Evolutionary conservation across 2,329 filamentous ascomycete species (phyloP), one percentile per base, ranked within the genome.

Genomic region (Tolypocladium ophioglossoides): DNA sequence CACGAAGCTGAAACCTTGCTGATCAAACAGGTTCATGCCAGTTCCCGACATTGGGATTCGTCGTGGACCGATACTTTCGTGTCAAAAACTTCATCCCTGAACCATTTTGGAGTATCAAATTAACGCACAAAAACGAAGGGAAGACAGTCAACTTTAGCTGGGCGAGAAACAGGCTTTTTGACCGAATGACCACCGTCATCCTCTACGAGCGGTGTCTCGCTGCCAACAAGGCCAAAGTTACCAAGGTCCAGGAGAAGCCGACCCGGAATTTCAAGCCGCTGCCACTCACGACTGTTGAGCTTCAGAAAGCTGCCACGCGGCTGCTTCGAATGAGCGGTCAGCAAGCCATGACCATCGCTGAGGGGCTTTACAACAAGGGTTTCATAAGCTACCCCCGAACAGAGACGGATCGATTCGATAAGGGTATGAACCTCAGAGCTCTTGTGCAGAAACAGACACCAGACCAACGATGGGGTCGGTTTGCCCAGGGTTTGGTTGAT

Each of bases 341-440:
- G 62, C 80, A 86, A 56, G 89, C 95, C 47, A 96, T 99, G 91
- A 86, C 79, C 50, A 77, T 86, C 27, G 94, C 94, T 5, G 94
- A 99, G 69, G 76, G 77, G 6, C 80, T 99, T 2, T 99, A 99
- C 74, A 91, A 91, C 50, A 91, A 87, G 68, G 94, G 94, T 0
- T 97, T 91, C 72, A 96, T 99, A 70, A 96, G 91, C 69, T 99
- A 99, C 70, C 94, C 94, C 1, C 85, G 94, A 70, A 99, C 94
- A 0, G 94, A 99, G 70, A 99, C 94, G 0, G 94, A 99, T 68
- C 87, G 92, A 35, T 99, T 97, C 65, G 91, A 96, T 64, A 83
- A 83, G 63, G 92, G 81, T 5, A 96, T 97, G 74, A 86, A 97
- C 66, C 77, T 99, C 22, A 83, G 81, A 58, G 80, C 78, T 24